Percentiles rank a stretch among this genome's conserved stretches.
These are phyloP conservation scores for Fomes fomentarius DNA, from an alignment of 1,284 basidiomycete species.

Conservation along the genomic window DNA sequence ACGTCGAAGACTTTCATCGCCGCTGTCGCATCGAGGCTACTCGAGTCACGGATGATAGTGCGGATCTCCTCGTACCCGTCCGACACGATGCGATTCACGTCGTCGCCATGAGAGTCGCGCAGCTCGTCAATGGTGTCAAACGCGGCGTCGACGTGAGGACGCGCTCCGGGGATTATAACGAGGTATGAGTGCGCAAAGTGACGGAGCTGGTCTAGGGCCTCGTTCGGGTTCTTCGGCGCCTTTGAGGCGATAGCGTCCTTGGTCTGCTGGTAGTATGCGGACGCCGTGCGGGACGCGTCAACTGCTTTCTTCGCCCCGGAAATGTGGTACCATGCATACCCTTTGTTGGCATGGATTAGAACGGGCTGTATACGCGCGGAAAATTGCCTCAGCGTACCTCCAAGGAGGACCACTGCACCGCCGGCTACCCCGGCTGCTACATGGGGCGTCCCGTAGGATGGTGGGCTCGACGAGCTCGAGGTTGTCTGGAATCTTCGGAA, in stretches of 20 bases:
- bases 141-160: slow-evolving; percentile 42
- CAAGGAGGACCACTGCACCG: slow-evolving; percentile 37
- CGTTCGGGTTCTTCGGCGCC: slow-evolving; percentile 38
- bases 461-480: background rate
- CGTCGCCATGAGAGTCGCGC: slow-evolving; percentile 44
- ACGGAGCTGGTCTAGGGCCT: slow-evolving; percentile 44
- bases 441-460: slow-evolving; percentile 19
- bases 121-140: slow-evolving; percentile 49
- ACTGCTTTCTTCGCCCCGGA: slow-evolving; percentile 24
- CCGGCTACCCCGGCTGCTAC: slow-evolving; percentile 39
- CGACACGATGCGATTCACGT: slow-evolving; percentile 43
- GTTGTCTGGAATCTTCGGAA: slow-evolving; percentile 26
- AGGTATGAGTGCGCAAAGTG: slow-evolving; percentile 44
- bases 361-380: background rate
- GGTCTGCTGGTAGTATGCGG: slow-evolving; percentile 38
- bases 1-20: slow-evolving; percentile 36
- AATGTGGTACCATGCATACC: slow-evolving; percentile 25
- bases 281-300: slow-evolving; percentile 33
- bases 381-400: slow-evolving; percentile 26
- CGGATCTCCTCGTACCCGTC: slow-evolving; percentile 43
- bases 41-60: slow-evolving; percentile 34
- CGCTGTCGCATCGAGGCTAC: slow-evolving; percentile 33
- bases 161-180: slow-evolving; percentile 44
- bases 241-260: slow-evolving; percentile 39
- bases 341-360: background rate